Conservation (phyloP, 495 filamentous ascomycete species). For the Evansstolkia leycettana region DNA sequence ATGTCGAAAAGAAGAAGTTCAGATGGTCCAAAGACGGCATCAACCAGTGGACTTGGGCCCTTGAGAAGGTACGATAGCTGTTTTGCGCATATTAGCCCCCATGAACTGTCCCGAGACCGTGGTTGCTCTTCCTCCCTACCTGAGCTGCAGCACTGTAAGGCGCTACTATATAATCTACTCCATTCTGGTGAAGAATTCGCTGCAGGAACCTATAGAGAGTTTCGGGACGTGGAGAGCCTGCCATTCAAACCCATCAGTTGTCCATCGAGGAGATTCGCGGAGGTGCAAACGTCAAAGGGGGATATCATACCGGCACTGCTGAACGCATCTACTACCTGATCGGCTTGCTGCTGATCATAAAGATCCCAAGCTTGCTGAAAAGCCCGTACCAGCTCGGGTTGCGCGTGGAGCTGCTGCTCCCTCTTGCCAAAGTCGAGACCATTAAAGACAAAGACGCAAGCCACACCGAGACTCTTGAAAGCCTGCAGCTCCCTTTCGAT, state of each 20-base stretch:
- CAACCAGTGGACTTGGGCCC: slow-evolving; percentile 52
- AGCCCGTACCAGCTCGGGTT: slow-evolving; percentile 31
- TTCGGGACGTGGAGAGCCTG: slow-evolving; percentile 44
- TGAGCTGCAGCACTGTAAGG: slow-evolving; percentile 86
- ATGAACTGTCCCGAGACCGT: not conserved
- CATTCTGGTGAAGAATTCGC: slow-evolving; percentile 52
- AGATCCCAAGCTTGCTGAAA: slow-evolving; percentile 65
- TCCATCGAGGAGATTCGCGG: not conserved
- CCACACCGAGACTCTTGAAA: slow-evolving; percentile 51
- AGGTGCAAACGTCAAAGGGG: not conserved
- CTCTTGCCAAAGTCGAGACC: slow-evolving; percentile 66
- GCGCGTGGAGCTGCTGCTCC: slow-evolving; percentile 43
- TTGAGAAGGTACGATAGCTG: slow-evolving; percentile 77
- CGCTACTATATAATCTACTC: slow-evolving; percentile 70
- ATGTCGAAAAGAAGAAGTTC: slow-evolving; percentile 81
- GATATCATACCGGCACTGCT: slow-evolving; percentile 57
- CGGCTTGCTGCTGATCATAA: slow-evolving; percentile 69
- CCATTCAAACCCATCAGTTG: not conserved
- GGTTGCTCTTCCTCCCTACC: slow-evolving; percentile 31
- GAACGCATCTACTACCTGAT: slow-evolving; percentile 71
- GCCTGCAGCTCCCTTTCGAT: slow-evolving; percentile 60
- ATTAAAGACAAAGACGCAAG: slow-evolving; percentile 77
- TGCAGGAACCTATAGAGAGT: slow-evolving; percentile 65
- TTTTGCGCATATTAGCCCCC: not conserved
- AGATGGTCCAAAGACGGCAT: slow-evolving; percentile 73